phyloP scores from a whole-genome alignment of 83 land plant genomes.

The Isoetes engelmannii region DNA sequence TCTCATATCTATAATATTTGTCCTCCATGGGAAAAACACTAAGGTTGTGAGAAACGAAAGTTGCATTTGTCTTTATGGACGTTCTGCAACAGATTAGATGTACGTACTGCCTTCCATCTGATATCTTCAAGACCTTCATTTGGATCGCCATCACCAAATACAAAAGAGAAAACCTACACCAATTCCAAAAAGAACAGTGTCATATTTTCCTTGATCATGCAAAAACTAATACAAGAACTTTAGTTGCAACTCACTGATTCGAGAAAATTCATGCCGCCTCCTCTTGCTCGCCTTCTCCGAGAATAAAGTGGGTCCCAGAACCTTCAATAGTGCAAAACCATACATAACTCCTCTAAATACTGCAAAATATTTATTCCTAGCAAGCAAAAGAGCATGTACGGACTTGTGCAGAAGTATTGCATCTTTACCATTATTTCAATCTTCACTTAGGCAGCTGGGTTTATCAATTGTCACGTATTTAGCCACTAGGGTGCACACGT shows the following conservation, averaged over 20 bases:
- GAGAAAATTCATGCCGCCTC: constrained; percentile 73
- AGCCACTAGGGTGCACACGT: too few relatives aligned
- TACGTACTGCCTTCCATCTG: constrained; percentile 84
- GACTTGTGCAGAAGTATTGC: neutral
- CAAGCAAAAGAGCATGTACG: neutral
- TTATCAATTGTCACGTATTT: too few relatives aligned
- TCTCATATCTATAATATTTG: too few relatives aligned
- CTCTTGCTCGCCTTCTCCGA: constrained; percentile 45
- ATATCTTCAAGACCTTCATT: constrained; percentile 89
- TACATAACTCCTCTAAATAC: neutral
- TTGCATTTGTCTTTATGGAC: too few relatives aligned
- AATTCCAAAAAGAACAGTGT: constrained; percentile 8
- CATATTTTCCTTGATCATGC: neutral
- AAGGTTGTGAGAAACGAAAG: too few relatives aligned
- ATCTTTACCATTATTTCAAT: too few relatives aligned
- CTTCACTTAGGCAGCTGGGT: too few relatives aligned
- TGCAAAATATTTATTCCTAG: neutral
- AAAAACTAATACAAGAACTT: neutral
- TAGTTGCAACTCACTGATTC: constrained; percentile 51
- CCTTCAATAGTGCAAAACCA: constrained; percentile 34
- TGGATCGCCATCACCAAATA: constrained; percentile 98
- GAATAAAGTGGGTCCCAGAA: constrained; percentile 83
- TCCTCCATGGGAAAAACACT: too few relatives aligned
- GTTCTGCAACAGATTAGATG: neutral
- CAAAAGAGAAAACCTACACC: constrained; percentile 84